Conservation (phyloP, 768 basidiomycete species). For the Boletus tomentosulus region DNA sequence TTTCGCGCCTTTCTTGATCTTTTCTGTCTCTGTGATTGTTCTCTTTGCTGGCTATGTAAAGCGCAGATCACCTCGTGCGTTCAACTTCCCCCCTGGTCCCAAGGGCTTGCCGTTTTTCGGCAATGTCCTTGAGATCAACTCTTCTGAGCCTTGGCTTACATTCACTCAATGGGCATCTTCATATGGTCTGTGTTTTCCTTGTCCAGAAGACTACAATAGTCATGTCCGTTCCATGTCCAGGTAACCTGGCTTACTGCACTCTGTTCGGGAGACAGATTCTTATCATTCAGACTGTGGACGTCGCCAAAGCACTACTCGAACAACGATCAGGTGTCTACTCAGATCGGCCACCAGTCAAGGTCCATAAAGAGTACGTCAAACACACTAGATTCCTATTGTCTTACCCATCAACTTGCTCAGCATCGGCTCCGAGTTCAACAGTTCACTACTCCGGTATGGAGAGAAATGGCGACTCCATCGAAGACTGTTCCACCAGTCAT, state of each 20-base stretch:
- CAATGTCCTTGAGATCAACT: slow-evolving; percentile 23
- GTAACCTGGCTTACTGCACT: slow-evolving; percentile 29
- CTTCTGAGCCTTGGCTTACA: slow-evolving; percentile 29
- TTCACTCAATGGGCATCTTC: slow-evolving; percentile 30
- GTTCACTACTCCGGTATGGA: slow-evolving; percentile 28
- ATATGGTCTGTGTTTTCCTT: slow-evolving; percentile 17
- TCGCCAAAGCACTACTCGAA: slow-evolving; percentile 35
- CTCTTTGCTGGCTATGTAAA: slow-evolving; percentile 10
- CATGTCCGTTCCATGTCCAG: slow-evolving; percentile 14
- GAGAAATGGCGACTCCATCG: slow-evolving; percentile 31
- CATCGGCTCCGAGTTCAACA: slow-evolving; percentile 30
- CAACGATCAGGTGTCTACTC: slow-evolving; percentile 36
- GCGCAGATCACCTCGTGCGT: slow-evolving; percentile 3
- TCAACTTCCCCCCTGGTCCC: slow-evolving; percentile 28
- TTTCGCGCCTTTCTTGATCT: slow-evolving; percentile 5
- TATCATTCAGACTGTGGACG: slow-evolving; percentile 29
- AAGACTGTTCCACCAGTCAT: slow-evolving; percentile 31
- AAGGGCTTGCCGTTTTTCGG: slow-evolving; percentile 31
- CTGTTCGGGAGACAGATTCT: slow-evolving; percentile 33
- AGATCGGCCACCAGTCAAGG: slow-evolving; percentile 33
- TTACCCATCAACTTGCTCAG: slow-evolving; percentile 10
- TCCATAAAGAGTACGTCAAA: slow-evolving; percentile 21
- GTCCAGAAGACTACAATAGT: neutral
- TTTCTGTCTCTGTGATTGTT: slow-evolving; percentile 5
- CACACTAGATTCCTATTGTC: neutral